Percentiles rank a stretch among this genome's conserved stretches.
Conservation (phyloP, 2,329 filamentous ascomycete genomes). For the Cadophora gregata region DNA sequence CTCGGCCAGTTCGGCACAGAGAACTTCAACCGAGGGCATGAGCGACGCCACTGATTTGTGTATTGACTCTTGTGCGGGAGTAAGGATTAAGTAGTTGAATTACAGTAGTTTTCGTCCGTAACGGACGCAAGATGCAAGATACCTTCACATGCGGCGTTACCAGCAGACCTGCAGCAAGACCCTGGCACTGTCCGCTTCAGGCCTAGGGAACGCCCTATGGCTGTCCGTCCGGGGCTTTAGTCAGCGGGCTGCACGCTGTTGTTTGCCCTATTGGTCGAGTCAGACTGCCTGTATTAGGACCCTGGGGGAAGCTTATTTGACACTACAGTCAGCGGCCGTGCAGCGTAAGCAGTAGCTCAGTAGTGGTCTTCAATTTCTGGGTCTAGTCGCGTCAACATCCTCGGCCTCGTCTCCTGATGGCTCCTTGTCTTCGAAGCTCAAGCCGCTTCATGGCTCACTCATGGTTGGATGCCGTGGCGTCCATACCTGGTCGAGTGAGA, state of each 20-base stretch:
- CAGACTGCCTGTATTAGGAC: conserved; percentile 1
- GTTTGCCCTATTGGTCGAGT: background rate
- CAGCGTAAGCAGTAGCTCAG: conserved; percentile 2
- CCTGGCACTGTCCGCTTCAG: background rate
- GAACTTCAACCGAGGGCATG: background rate
- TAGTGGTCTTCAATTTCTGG: background rate
- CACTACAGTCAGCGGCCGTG: conserved; percentile 9
- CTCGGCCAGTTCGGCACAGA: background rate
- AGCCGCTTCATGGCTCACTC: background rate
- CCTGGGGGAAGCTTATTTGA: background rate
- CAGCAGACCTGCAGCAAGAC: conserved; percentile 2
- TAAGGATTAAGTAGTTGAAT: too few species aligned
- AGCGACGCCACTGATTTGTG: background rate
- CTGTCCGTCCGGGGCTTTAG: background rate
- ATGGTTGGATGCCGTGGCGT: conserved; percentile 3
- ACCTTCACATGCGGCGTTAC: background rate
- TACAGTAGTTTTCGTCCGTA: background rate
- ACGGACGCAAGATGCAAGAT: background rate
- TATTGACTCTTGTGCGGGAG: too few species aligned
- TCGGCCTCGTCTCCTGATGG: background rate
- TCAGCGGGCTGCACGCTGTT: background rate
- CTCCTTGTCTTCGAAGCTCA: background rate
- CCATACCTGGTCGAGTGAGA: background rate
- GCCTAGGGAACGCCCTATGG: background rate
- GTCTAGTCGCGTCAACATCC: background rate